Evolutionary conservation across 2,329 filamentous ascomycete genomes (phyloP).

Genomic region (Dothistroma pini): DNA sequence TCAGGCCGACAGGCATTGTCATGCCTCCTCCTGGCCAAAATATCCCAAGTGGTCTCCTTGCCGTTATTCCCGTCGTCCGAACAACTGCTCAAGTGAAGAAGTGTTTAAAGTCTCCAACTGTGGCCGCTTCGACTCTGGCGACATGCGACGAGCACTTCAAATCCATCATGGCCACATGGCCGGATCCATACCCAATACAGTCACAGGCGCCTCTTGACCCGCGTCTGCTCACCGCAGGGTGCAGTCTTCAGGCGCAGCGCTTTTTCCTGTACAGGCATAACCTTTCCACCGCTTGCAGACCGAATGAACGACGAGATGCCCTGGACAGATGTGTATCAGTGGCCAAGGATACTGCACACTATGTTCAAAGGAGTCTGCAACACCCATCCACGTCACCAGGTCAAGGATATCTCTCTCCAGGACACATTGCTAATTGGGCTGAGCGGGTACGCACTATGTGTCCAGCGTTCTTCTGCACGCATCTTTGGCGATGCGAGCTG

Average conservation of each 20-base stretch:
- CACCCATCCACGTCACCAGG: constrained; percentile 25
- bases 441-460: constrained; percentile 62
- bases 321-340: constrained; percentile 72
- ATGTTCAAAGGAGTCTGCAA: constrained; percentile 65
- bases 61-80: constrained; percentile 76
- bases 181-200: constrained; percentile 65
- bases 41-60: constrained; percentile 68
- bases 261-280: constrained; percentile 87
- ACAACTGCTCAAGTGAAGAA: constrained; percentile 71
- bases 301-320: constrained; percentile 64
- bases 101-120: constrained; percentile 62
- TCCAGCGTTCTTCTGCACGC: constrained; percentile 71
- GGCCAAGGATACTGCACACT: constrained; percentile 72
- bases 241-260: constrained; percentile 77
- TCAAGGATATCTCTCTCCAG: constrained; percentile 29
- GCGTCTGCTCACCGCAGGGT: constrained; percentile 67
- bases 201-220: constrained; percentile 68
- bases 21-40: constrained; percentile 39
- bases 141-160: constrained; percentile 78
- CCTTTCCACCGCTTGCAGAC: constrained; percentile 66
- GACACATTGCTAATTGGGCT: constrained; percentile 46
- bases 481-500: constrained; percentile 82
- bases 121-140: constrained; percentile 65
- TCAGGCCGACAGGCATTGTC: constrained; percentile 52
- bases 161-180: constrained; percentile 70